Percentiles rank a stretch among this genome's conserved stretches.
Evolutionary conservation across 176 grass and related monocot species (phyloP).

Genomic region (Areca catechu): DNA sequence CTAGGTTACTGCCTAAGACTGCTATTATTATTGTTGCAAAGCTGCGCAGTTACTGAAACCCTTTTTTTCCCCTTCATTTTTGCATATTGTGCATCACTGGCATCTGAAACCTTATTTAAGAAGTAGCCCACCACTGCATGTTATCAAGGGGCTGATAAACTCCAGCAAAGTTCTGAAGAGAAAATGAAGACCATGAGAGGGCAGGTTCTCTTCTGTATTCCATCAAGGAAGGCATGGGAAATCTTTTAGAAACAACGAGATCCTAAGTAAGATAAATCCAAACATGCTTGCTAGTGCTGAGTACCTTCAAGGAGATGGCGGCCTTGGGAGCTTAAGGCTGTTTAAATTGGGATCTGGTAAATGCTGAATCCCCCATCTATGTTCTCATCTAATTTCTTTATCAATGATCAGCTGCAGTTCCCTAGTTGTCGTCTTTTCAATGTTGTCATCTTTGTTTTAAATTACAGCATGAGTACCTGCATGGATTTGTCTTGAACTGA

Average conservation of each 20-base stretch:
- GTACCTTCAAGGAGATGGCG: constrained; percentile 37
- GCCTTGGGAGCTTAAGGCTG: constrained; percentile 29
- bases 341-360: constrained; percentile 40
- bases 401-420: background rate
- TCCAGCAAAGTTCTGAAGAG: background rate
- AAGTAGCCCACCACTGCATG: too few species aligned
- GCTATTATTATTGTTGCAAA: too few species aligned
- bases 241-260: constrained; percentile 41
- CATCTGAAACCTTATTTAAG: too few species aligned
- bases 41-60: too few species aligned
- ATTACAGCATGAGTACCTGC: too few species aligned
- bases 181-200: constrained; percentile 28
- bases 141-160: too few species aligned
- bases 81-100: too few species aligned
- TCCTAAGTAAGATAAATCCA: constrained; percentile 23
- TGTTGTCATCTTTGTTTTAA: too few species aligned
- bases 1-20: too few species aligned
- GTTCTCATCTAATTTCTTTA: background rate
- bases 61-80: too few species aligned
- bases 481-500: too few species aligned
- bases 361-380: background rate
- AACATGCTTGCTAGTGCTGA: constrained; percentile 36
- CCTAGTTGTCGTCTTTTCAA: background rate
- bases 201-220: constrained; percentile 34
- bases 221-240: constrained; percentile 42